A percentile compares a stretch with the other conserved stretches of the same genome.
Conservation (phyloP, 169 alveolate genomes). For the Plasmodium malariae region DNA sequence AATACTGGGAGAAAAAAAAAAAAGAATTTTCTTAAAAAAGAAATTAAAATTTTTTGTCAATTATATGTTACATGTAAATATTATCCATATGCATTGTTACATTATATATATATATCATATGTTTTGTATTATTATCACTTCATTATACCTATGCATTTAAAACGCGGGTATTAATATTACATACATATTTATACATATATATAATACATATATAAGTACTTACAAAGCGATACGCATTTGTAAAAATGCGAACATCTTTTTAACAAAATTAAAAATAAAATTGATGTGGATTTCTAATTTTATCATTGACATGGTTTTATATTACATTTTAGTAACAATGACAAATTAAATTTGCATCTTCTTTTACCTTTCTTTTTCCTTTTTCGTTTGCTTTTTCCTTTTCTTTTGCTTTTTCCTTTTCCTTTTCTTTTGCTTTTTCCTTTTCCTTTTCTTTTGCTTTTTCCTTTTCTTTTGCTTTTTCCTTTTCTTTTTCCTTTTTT, state of each 20-base stretch:
- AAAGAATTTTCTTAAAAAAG: too few species aligned
- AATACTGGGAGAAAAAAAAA: too few species aligned
- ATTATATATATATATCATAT: too few species aligned
- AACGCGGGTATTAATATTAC: too few species aligned
- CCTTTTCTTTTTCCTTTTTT: background rate
- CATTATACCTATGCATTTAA: too few species aligned
- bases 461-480: too few species aligned
- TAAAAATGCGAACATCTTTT: background rate
- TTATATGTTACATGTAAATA: too few species aligned
- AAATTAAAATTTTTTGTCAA: too few species aligned
- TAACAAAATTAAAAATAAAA: too few species aligned
- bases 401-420: background rate
- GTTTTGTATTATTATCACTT: too few species aligned
- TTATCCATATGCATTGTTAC: background rate
- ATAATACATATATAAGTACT: background rate
- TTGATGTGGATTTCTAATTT: background rate
- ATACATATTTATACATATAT: background rate
- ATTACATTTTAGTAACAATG: background rate
- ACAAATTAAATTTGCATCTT: too few species aligned
- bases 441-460: background rate
- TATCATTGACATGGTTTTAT: background rate
- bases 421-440: background rate
- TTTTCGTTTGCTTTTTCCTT: background rate
- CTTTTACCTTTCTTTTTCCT: background rate
- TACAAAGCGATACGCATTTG: background rate